Percentiles rank a stretch among this genome's conserved stretches.
Evolutionary conservation across 371 early-diverging fungal genomes (phyloP).

Genomic region (Mortierella sp.): DNA sequence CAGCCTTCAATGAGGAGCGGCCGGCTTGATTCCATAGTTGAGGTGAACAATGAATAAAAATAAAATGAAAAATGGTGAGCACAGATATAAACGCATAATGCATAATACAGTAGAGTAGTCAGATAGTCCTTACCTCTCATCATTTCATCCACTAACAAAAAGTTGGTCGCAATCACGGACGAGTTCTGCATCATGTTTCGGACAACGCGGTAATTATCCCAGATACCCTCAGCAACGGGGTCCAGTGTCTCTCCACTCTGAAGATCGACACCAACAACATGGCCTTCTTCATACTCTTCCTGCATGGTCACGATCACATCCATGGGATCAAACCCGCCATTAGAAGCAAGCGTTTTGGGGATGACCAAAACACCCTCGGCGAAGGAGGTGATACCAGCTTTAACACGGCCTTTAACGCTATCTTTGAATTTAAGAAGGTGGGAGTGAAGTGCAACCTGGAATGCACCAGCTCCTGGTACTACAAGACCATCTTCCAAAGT

Average conservation of each 20-base stretch:
- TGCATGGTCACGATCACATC: conserved; percentile 95
- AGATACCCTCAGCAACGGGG: conserved; percentile 94
- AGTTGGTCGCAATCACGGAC: conserved; percentile 97
- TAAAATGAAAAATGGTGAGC: not conserved
- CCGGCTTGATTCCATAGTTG: conserved; percentile 26
- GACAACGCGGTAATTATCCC: conserved; percentile 98
- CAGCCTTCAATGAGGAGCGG: conserved; percentile 51
- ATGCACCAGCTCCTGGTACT: conserved; percentile 98
- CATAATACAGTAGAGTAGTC: not conserved
- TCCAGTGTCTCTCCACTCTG: conserved; percentile 96
- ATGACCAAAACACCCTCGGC: conserved; percentile 97
- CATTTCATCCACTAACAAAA: conserved; percentile 99
- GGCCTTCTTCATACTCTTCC: conserved; percentile 93
- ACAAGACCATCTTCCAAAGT: conserved; percentile 94
- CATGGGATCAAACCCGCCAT: conserved; percentile 97
- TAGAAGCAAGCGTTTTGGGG: conserved; percentile 96
- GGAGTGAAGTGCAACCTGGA: conserved; percentile 89
- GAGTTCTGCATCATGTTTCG: conserved; percentile 92
- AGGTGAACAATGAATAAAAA: not conserved
- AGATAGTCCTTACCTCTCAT: conserved; percentile 79
- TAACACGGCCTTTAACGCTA: conserved; percentile 92
- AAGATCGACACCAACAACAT: conserved; percentile 94
- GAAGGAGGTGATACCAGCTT: conserved; percentile 97
- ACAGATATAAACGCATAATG: not conserved
- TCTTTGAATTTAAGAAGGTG: conserved; percentile 92